Percentiles rank a stretch among this genome's conserved stretches.
Evolutionary conservation across 129 eudicot genomes (phyloP).

Genomic region (Lonicera japonica): DNA sequence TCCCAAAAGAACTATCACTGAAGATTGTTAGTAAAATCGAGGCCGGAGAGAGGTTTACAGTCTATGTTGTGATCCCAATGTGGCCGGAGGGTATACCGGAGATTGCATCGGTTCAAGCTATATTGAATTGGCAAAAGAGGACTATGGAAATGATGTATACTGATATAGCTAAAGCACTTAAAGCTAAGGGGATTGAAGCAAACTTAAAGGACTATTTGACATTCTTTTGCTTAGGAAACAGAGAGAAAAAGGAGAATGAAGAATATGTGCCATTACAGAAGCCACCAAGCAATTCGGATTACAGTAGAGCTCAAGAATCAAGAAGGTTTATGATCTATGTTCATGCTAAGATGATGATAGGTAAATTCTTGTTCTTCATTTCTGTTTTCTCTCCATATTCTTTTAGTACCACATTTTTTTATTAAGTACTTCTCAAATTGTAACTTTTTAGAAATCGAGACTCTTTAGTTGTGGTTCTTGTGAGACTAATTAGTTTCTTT

Average conservation of each 20-base stretch:
- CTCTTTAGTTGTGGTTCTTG: no score
- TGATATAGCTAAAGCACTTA: constrained; percentile 16
- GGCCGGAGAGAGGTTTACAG: constrained; percentile 19
- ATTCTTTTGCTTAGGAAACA: constrained; percentile 20
- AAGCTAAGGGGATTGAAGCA: constrained; percentile 13
- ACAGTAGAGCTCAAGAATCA: constrained; percentile 16
- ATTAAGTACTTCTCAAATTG: no score
- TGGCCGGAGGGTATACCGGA: constrained; percentile 27
- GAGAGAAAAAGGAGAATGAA: constrained; percentile 20
- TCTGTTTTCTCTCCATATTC: no score
- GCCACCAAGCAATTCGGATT: constrained; percentile 10
- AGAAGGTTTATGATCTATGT: constrained; percentile 21
- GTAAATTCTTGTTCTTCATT: neutral
- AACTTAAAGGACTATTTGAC: constrained; percentile 21
- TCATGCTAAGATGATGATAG: constrained; percentile 24
- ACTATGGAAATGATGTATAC: constrained; percentile 23
- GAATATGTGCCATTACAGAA: constrained; percentile 14
- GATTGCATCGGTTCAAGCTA: constrained; percentile 18
- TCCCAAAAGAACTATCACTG: constrained; percentile 16
- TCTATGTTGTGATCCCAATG: constrained; percentile 22
- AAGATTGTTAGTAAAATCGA: constrained; percentile 19
- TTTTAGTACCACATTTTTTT: no score
- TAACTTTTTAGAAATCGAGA: no score
- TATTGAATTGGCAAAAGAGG: constrained; percentile 21
- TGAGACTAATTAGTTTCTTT: no score